These are phyloP conservation scores for Phytophthora chlamydospora DNA, from an alignment of 352 stramenopile genomes.

Conservation along the genomic window DNA sequence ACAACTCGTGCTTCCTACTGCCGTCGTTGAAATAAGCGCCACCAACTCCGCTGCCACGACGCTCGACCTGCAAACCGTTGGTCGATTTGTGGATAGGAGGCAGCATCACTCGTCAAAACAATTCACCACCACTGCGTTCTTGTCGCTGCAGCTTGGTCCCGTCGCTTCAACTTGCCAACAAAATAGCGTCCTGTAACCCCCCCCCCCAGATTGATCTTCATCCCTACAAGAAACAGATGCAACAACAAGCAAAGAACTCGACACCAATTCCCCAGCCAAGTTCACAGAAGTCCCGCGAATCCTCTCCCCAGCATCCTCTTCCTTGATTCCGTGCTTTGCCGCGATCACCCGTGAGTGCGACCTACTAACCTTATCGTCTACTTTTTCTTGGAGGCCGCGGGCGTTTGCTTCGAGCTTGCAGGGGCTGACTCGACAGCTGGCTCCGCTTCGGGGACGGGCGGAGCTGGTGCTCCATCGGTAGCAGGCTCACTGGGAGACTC, in stretches of 20 bases:
- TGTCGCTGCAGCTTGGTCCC: neutral
- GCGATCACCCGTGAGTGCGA: constrained; percentile 11
- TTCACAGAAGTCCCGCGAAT: constrained; percentile 12
- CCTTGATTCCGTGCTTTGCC: constrained; percentile 32
- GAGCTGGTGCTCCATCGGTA: constrained; percentile 12
- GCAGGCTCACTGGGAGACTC: constrained; percentile 7
- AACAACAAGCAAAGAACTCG: constrained; percentile 5
- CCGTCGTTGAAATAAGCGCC: constrained; percentile 13
- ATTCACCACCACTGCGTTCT: constrained; percentile 1
- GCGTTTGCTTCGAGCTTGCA: constrained; percentile 20
- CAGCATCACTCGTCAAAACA: constrained; percentile 40
- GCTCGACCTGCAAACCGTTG: constrained; percentile 22
- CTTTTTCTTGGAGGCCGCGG: constrained; percentile 32
- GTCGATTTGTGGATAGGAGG: constrained; percentile 55
- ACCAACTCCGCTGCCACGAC: constrained; percentile 10
- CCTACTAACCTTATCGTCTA: constrained; percentile 35
- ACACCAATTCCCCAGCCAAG: constrained; percentile 7
- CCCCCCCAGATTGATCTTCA: neutral
- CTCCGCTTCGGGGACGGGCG: constrained; percentile 23
- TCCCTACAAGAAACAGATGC: constrained; percentile 5
- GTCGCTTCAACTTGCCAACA: constrained; percentile 13
- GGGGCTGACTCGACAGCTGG: constrained; percentile 24
- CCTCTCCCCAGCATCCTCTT: constrained; percentile 38
- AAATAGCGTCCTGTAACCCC: constrained; percentile 32
- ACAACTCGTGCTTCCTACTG: constrained; percentile 25